A percentile compares a stretch with the other conserved stretches of the same genome.
phyloP scores from a whole-genome alignment of 78 protist species.

The Reticulomyxa filosa region DNA sequence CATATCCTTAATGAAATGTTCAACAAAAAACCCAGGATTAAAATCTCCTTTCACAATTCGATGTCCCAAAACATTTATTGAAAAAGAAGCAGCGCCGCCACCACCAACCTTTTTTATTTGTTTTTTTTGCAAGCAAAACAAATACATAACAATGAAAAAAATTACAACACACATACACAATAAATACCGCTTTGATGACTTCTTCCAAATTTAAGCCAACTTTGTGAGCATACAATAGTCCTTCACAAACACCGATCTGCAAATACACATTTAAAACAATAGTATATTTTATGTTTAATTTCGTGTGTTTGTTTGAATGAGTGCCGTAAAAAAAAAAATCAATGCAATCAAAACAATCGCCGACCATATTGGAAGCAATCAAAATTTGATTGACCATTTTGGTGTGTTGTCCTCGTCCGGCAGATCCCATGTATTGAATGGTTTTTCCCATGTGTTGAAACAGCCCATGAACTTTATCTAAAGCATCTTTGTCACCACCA shows the following conservation, averaged over 20 bases:
- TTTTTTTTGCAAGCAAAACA: too few relatives aligned
- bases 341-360: neutral
- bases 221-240: constrained; percentile 27
- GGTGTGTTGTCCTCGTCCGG: constrained; percentile 48
- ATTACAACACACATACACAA: too few relatives aligned
- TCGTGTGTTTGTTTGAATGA: neutral
- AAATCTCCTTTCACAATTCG: constrained; percentile 31
- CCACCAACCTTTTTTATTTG: too few relatives aligned
- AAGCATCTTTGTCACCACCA: constrained; percentile 25
- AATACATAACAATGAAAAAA: too few relatives aligned
- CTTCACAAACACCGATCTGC: constrained; percentile 26
- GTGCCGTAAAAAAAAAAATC: neutral
- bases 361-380: neutral
- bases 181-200: constrained; percentile 10
- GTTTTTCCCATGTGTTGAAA: constrained; percentile 25
- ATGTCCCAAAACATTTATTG: too few relatives aligned
- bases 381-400: constrained; percentile 39
- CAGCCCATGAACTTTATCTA: constrained; percentile 12
- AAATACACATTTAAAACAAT: neutral
- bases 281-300: neutral
- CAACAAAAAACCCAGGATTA: constrained; percentile 45
- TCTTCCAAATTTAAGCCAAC: constrained; percentile 31
- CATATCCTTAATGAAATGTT: constrained; percentile 59
- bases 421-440: constrained; percentile 9
- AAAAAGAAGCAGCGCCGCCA: too few relatives aligned